phyloP scores from a whole-genome alignment of 441 rosid species.

The Manihot esculenta region DNA sequence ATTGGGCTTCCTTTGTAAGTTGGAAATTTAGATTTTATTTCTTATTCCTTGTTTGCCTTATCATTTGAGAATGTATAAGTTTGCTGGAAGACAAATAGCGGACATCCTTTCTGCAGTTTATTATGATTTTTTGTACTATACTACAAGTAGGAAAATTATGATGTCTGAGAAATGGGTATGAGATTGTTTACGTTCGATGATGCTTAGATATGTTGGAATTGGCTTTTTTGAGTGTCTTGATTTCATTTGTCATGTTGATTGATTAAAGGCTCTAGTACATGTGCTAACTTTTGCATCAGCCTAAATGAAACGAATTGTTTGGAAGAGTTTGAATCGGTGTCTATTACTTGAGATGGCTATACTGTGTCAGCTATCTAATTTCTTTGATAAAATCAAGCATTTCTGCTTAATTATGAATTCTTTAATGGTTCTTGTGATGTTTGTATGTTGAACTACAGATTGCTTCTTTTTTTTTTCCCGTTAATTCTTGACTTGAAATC shows the following conservation, averaged over 20 bases:
- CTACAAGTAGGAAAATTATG: neutral
- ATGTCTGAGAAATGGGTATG: neutral
- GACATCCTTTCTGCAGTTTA: neutral
- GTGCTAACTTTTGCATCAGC: neutral
- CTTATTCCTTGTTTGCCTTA: too few species aligned
- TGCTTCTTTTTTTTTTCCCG: too few species aligned
- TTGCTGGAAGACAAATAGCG: neutral
- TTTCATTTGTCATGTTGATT: neutral
- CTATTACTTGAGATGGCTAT: neutral
- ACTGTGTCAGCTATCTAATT: neutral
- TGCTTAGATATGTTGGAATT: neutral
- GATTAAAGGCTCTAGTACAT: neutral
- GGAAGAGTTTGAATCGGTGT: too few species aligned
- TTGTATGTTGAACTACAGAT: neutral
- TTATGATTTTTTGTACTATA: neutral
- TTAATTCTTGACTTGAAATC: neutral
- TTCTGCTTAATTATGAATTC: neutral
- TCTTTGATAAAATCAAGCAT: neutral
- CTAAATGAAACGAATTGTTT: neutral
- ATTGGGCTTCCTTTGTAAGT: too few species aligned
- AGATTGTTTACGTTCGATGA: neutral
- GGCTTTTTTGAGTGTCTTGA: neutral
- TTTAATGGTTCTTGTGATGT: neutral
- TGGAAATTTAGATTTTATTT: too few species aligned
- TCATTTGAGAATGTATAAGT: too few species aligned